Conservation (phyloP, 2,329 filamentous ascomycete species). For the Chaetomium sp. region DNA sequence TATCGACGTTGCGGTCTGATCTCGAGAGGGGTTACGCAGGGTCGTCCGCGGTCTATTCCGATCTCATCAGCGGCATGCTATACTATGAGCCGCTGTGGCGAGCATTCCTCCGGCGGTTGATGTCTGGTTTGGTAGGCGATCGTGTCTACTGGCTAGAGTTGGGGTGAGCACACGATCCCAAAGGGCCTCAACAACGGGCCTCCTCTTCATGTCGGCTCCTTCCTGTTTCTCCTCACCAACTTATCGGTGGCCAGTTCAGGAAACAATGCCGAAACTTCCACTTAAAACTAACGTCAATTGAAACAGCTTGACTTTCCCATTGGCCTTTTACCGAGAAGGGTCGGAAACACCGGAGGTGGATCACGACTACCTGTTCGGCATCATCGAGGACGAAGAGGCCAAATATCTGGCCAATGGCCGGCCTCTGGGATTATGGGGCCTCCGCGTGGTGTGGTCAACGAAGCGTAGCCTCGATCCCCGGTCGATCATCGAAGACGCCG, state of each 20-base stretch:
- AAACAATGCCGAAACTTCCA: no score
- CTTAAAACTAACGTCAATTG: no score
- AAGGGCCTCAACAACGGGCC: background rate
- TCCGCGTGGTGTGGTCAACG: conserved; percentile 78
- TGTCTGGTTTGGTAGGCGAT: conserved; percentile 67
- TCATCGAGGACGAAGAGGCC: conserved; percentile 70
- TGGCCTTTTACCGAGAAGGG: conserved; percentile 60
- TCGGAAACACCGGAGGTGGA: conserved; percentile 60
- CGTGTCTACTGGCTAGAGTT: conserved; percentile 82
- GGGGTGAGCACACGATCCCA: conserved; percentile 33
- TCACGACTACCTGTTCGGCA: conserved; percentile 62
- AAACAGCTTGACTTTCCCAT: conserved; percentile 59
- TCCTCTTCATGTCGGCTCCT: background rate
- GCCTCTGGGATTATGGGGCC: conserved; percentile 75
- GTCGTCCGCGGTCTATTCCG: conserved; percentile 66
- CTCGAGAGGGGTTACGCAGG: conserved; percentile 56
- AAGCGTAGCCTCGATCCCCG: conserved; percentile 59
- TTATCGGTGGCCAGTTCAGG: background rate
- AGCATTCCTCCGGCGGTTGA: conserved; percentile 63
- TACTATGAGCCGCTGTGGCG: conserved; percentile 90
- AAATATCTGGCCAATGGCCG: conserved; percentile 65
- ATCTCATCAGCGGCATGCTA: conserved; percentile 65
- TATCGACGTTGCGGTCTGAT: conserved; percentile 43
- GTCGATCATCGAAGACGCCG: conserved; percentile 72
- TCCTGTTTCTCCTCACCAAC: background rate